Evolutionary conservation across 73 alveolate genomes (phyloP).

Genomic region (Vitrella brassicaformis): DNA sequence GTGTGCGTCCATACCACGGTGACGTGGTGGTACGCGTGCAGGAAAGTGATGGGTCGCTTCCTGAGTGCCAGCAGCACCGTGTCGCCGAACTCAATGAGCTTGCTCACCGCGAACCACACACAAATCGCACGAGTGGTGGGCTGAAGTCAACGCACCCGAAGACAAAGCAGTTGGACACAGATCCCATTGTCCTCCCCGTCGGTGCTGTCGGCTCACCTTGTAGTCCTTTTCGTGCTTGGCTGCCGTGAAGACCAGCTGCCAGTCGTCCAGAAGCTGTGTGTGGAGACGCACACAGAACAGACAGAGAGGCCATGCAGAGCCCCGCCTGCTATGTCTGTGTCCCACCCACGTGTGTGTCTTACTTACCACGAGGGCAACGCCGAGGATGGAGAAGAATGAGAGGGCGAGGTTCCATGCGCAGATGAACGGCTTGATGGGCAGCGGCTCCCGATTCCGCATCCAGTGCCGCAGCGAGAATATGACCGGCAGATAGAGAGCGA

Average conservation of each 20-base stretch:
- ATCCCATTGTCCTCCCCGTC: no score
- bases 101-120: neutral
- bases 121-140: neutral
- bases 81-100: neutral
- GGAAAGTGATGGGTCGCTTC: neutral
- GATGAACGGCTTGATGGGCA: neutral
- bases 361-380: neutral
- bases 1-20: neutral
- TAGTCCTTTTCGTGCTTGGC: neutral
- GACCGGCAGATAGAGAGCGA: neutral
- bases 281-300: no score
- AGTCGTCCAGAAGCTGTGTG: no score
- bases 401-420: neutral
- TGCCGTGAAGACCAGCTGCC: neutral
- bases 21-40: neutral
- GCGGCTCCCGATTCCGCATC: neutral
- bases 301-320: neutral
- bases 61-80: neutral
- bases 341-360: no score
- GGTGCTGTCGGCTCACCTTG: neutral
- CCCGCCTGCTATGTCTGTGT: no score
- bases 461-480: neutral
- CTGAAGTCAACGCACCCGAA: neutral
- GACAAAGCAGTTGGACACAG: no score
- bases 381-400: neutral